Evolutionary conservation across 371 early-diverging fungal species (phyloP).

Genomic region (Lichtheimia ramosa): DNA sequence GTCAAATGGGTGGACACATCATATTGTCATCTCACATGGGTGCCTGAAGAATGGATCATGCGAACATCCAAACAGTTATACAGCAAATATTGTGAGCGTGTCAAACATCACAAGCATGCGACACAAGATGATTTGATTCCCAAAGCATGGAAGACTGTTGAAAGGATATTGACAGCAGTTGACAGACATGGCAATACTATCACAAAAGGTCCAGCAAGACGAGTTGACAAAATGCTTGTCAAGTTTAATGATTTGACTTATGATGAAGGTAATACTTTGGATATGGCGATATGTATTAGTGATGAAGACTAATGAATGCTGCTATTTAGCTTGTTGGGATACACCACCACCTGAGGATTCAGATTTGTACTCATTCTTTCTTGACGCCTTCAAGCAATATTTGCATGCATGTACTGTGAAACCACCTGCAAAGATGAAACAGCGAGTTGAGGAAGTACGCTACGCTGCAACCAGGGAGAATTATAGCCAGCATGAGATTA

Average conservation of each 20-base stretch:
- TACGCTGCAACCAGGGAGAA: constrained; percentile 23
- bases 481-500: constrained; percentile 45
- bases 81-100: constrained; percentile 21
- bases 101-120: constrained; percentile 15
- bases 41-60: constrained; percentile 46
- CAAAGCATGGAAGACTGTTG: constrained; percentile 42
- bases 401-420: constrained; percentile 28
- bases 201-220: neutral
- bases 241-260: constrained; percentile 49
- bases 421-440: constrained; percentile 36
- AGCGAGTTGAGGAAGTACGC: constrained; percentile 34
- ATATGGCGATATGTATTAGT: too few species aligned
- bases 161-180: constrained; percentile 47
- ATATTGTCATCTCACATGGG: constrained; percentile 61
- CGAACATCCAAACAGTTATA: constrained; percentile 19
- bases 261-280: constrained; percentile 40
- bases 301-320: too few species aligned
- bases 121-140: constrained; percentile 26
- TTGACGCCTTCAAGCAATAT: constrained; percentile 35
- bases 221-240: constrained; percentile 35
- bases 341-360: constrained; percentile 24
- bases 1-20: constrained; percentile 60
- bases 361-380: constrained; percentile 40
- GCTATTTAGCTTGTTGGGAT: constrained; percentile 34
- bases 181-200: constrained; percentile 29